Conservation (phyloP, 768 basidiomycete genomes). For the Dictyophora rubrovolvata region DNA sequence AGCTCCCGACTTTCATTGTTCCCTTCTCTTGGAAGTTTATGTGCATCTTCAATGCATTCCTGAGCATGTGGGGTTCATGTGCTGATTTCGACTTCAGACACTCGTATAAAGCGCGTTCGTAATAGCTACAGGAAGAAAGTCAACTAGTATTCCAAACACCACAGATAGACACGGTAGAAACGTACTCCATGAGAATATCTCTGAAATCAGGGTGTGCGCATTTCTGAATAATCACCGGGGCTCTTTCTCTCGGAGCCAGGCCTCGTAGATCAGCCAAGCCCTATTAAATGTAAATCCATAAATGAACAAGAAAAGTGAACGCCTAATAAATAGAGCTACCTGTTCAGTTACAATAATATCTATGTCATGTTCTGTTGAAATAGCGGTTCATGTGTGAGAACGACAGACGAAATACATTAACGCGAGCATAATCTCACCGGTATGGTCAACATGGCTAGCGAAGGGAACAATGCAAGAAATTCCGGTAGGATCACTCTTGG, state of each 20-base stretch:
- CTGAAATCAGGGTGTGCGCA: constrained; percentile 20
- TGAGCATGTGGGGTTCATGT: constrained; percentile 20
- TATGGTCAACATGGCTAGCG: constrained; percentile 18
- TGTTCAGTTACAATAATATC: constrained; percentile 20
- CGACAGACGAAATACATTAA: neutral
- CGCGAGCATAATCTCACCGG: constrained; percentile 1
- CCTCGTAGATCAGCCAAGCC: constrained; percentile 21
- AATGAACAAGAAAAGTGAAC: neutral
- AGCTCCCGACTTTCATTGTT: constrained; percentile 19
- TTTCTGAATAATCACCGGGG: constrained; percentile 20
- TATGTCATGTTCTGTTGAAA: constrained; percentile 2
- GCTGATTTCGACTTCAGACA: constrained; percentile 15
- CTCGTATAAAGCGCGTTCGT: constrained; percentile 18
- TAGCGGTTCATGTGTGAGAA: neutral
- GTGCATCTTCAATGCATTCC: constrained; percentile 18
- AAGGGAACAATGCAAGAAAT: constrained; percentile 22
- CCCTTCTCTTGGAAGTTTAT: constrained; percentile 15
- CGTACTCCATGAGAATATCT: constrained; percentile 14
- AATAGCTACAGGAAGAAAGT: constrained; percentile 7
- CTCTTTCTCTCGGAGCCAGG: constrained; percentile 16
- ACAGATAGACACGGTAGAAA: neutral
- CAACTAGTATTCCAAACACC: neutral
- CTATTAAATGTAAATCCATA: neutral
- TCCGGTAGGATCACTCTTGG: constrained; percentile 19
- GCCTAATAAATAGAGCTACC: neutral